A percentile compares a stretch with the other conserved stretches of the same genome.
Conservation (phyloP, 371 early-diverging fungal species). For the Fennellomyces sp. region DNA sequence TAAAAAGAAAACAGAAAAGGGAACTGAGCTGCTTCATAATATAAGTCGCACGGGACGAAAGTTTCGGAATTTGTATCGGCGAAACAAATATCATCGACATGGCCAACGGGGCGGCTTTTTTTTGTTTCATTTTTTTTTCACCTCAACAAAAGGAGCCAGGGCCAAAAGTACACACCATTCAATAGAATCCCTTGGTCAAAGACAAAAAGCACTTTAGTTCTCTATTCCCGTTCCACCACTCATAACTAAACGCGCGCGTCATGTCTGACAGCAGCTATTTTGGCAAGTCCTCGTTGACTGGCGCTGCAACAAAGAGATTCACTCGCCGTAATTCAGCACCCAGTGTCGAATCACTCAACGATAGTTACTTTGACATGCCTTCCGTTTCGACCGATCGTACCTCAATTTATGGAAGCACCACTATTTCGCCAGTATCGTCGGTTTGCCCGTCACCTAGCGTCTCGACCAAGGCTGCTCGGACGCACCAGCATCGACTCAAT, state of each 20-base stretch:
- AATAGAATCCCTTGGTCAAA: too few relatives aligned
- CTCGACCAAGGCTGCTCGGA: slow-evolving; percentile 25
- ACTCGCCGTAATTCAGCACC: slow-evolving; percentile 43
- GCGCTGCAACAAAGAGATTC: slow-evolving; percentile 12
- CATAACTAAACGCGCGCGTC: background rate
- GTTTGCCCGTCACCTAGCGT: slow-evolving; percentile 24
- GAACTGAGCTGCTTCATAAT: too few relatives aligned
- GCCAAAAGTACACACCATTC: too few relatives aligned
- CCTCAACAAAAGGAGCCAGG: too few relatives aligned
- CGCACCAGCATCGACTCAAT: slow-evolving; percentile 46
- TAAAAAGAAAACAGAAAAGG: too few relatives aligned
- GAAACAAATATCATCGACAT: too few relatives aligned
- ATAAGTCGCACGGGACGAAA: too few relatives aligned
- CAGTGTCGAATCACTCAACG: slow-evolving; percentile 22
- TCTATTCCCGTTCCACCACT: background rate
- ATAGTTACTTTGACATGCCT: slow-evolving; percentile 17
- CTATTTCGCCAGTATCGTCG: slow-evolving; percentile 13
- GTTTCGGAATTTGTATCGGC: too few relatives aligned
- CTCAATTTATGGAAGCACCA: background rate
- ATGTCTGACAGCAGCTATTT: slow-evolving; percentile 16
- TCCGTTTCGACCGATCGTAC: slow-evolving; percentile 1
- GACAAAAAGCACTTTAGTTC: too few relatives aligned
- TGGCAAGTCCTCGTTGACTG: slow-evolving; percentile 7
- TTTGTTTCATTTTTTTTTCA: too few relatives aligned
- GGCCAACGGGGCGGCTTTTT: too few relatives aligned